A percentile compares a stretch with the other conserved stretches of the same genome.
Conservation (phyloP, 148 eudicot species). For the Silene latifolia region DNA sequence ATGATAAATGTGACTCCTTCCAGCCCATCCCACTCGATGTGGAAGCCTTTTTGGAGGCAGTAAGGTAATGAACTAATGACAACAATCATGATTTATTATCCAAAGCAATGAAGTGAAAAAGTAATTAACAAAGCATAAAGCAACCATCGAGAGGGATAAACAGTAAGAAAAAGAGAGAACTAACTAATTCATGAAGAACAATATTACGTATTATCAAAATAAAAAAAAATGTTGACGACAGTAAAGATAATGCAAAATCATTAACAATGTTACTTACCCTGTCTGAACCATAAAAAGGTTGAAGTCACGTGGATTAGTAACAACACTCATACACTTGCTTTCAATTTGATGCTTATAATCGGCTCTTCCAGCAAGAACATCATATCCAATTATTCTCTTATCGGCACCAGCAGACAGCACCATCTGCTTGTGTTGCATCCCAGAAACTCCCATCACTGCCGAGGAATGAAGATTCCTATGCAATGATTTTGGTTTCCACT, state of each 20-base stretch:
- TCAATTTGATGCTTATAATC: conserved; percentile 86
- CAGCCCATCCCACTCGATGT: too few species aligned
- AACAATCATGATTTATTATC: too few species aligned
- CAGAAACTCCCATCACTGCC: conserved; percentile 99
- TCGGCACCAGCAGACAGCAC: conserved; percentile 87
- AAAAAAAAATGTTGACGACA: not conserved
- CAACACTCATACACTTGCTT: conserved; percentile 94
- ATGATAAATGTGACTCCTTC: too few species aligned
- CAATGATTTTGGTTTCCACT: conserved; percentile 71
- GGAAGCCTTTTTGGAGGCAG: too few species aligned
- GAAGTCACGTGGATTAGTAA: conserved; percentile 92
- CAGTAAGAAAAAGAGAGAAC: not conserved
- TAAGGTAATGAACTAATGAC: not conserved
- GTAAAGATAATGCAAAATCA: not conserved
- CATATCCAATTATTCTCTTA: conserved; percentile 80
- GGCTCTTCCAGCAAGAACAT: conserved; percentile 59
- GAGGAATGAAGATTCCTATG: conserved; percentile 77
- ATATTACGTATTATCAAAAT: not conserved
- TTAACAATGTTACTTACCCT: conserved; percentile 49
- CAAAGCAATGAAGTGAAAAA: too few species aligned
- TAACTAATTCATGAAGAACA: conserved; percentile 9
- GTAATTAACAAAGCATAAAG: not conserved
- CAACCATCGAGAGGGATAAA: not conserved
- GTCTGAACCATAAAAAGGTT: conserved; percentile 97
- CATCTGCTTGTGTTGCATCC: conserved; percentile 74